Evolutionary conservation across 345 rosid genomes (phyloP).

Genomic region (Eutrema yunnanense): DNA sequence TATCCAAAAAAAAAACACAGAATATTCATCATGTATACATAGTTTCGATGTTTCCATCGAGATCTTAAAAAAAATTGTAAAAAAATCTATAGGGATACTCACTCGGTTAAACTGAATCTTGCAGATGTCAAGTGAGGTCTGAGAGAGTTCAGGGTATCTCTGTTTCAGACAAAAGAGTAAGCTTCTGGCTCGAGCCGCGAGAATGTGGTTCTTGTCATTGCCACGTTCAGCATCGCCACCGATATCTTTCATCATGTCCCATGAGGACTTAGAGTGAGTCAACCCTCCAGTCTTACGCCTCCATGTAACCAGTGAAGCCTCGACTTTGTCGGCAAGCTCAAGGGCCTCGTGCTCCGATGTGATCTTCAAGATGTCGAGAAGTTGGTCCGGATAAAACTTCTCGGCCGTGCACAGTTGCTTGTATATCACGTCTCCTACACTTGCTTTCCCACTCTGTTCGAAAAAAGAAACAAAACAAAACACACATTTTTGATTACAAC

Average conservation of each 20-base stretch:
- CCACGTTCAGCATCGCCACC: slow-evolving; percentile 58
- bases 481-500: neutral
- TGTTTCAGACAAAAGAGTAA: slow-evolving; percentile 77
- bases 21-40: neutral
- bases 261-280: slow-evolving; percentile 66
- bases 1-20: slow-evolving; percentile 21
- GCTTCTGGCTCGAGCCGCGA: slow-evolving; percentile 84
- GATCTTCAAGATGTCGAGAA: slow-evolving; percentile 59
- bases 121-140: slow-evolving; percentile 88
- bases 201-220: slow-evolving; percentile 63
- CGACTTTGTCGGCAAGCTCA: slow-evolving; percentile 77
- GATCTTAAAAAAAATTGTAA: neutral
- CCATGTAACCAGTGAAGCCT: slow-evolving; percentile 94
- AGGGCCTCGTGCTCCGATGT: slow-evolving; percentile 88
- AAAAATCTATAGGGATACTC: neutral
- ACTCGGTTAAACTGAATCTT: slow-evolving; percentile 84
- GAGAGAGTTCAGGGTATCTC: slow-evolving; percentile 82
- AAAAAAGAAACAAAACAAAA: neutral
- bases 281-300: slow-evolving; percentile 81
- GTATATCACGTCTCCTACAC: slow-evolving; percentile 82
- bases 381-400: slow-evolving; percentile 62
- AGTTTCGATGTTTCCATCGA: neutral
- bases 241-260: slow-evolving; percentile 81
- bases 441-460: slow-evolving; percentile 68
- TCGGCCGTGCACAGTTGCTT: slow-evolving; percentile 49